Base-by-base conservation (phyloP, 805 yeast genomes). In the Trichomonascus vanleenenianus region DNA sequence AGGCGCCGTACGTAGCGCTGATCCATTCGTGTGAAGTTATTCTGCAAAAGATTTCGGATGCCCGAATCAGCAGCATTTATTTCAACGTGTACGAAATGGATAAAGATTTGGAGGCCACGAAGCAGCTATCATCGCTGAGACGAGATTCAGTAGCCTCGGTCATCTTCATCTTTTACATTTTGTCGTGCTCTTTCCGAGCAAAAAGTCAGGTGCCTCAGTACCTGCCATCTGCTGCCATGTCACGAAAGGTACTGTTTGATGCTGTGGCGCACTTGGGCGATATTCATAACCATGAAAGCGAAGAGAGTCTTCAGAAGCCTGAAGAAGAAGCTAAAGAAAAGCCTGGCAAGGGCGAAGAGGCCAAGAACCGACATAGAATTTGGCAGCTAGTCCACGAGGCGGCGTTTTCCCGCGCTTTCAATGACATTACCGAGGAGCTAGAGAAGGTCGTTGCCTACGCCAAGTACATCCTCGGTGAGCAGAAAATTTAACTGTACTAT, bases 311-410 rank as follows among this genome's bases (percentile, higher is more conserved):
- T n/a, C n/a, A n/a, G n/a, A n/a, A n/a, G n/a, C n/a, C n/a, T n/a
- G n/a, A n/a, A n/a, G n/a, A n/a, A n/a, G n/a, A n/a, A n/a, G n/a
- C n/a, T n/a, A n/a, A n/a, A n/a, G n/a, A n/a, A n/a, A n/a, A n/a
- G n/a, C n/a, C n/a, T n/a, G n/a, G n/a, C n/a, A 10, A 43, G 46
- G 35, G 50, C 50, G 25, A 59, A 59, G 48, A 34, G 14, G 27
- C 30, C 18, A 14, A 30, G 18, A 49, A 40, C 11, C 52, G 50
- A 16, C 32, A 42, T 62, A 60, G 51, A 46, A 67, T 71, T 48
- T 73, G 77, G 78, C 65, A 66, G 8, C 70, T 68, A 39, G 66
- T 74, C 25, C 77, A 74, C 50, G 74, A 73, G 9, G 64, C 72
- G 61, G 76, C 76, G 1, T 72, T 72, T 53, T 66, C 76, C 1